These are phyloP conservation scores for Anthracocystis setariae DNA, from an alignment of 1,284 basidiomycete genomes.

Conservation along the genomic window DNA sequence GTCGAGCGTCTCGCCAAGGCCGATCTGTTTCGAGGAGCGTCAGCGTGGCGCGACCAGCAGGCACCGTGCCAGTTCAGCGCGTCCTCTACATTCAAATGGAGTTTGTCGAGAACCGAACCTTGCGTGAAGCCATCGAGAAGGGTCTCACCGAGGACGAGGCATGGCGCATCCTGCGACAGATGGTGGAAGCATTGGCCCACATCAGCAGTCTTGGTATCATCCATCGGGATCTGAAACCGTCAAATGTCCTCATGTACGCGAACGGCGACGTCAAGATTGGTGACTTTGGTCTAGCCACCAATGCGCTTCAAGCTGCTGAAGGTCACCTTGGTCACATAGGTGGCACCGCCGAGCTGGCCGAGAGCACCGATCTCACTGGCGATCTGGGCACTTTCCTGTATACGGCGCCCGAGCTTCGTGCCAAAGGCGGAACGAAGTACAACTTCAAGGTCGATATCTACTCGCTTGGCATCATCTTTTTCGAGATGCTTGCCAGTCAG, in stretches of 20 bases:
- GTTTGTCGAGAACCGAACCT: constrained; percentile 65
- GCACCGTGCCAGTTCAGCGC: constrained; percentile 70
- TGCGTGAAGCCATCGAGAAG: constrained; percentile 64
- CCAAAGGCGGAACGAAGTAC: constrained; percentile 72
- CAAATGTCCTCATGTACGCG: constrained; percentile 64
- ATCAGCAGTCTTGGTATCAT: constrained; percentile 88
- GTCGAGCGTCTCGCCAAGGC: constrained; percentile 33
- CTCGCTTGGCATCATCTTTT: constrained; percentile 91
- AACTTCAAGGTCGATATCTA: constrained; percentile 92
- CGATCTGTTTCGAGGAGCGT: constrained; percentile 32
- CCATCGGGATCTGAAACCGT: constrained; percentile 76
- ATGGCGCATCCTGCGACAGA: constrained; percentile 89
- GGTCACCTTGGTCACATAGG: constrained; percentile 69
- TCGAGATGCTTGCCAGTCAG: constrained; percentile 88
- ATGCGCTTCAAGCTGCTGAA: constrained; percentile 59
- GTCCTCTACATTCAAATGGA: constrained; percentile 90
- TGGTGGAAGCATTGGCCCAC: constrained; percentile 86
- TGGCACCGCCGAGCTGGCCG: constrained; percentile 73
- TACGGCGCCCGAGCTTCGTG: constrained; percentile 78
- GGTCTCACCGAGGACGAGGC: constrained; percentile 73
- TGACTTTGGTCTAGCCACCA: constrained; percentile 83
- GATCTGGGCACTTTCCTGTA: constrained; percentile 90
- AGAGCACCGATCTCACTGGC: constrained; percentile 72
- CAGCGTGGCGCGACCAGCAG: constrained; percentile 13
- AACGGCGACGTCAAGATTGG: constrained; percentile 91